Conservation (phyloP, 2,329 filamentous ascomycete genomes). For the Xylariaceae sp. region DNA sequence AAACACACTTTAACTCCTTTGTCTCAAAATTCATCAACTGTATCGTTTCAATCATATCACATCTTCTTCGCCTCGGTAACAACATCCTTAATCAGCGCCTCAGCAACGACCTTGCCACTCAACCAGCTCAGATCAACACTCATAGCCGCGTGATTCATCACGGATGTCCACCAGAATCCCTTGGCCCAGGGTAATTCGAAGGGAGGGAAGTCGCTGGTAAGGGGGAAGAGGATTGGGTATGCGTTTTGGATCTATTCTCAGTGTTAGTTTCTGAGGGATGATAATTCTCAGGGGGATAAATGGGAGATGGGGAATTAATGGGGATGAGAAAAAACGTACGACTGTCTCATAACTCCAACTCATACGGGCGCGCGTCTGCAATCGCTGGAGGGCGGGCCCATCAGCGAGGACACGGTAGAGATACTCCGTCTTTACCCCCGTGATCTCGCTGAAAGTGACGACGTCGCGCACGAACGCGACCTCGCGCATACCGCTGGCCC, state of each 20-base stretch:
- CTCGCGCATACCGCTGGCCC: conserved; percentile 5
- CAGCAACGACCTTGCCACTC: conserved; percentile 24
- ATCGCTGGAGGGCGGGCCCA: not conserved
- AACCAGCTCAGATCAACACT: conserved; percentile 27
- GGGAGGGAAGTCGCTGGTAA: conserved; percentile 11
- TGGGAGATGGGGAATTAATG: no score
- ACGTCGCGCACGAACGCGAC: conserved; percentile 12
- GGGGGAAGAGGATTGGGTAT: conserved; percentile 19
- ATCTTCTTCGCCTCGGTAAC: no score
- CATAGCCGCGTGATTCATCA: conserved; percentile 22
- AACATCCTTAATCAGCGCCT: conserved; percentile 19
- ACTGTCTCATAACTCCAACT: conserved; percentile 11
- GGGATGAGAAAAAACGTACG: not conserved
- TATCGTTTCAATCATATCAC: no score
- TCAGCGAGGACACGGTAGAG: conserved; percentile 13
- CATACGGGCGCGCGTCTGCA: conserved; percentile 1
- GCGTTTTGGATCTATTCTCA: conserved; percentile 23
- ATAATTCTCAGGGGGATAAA: not conserved
- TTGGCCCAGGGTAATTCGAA: conserved; percentile 20
- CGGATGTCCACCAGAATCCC: conserved; percentile 28
- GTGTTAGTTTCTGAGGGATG: conserved; percentile 1
- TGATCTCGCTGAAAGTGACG: not conserved
- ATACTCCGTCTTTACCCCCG: not conserved
- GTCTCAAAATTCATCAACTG: no score
- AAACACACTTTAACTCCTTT: no score